These are phyloP conservation scores for Fusarium ambrosium DNA, from an alignment of 2,329 filamentous ascomycete genomes.

Conservation along the genomic window DNA sequence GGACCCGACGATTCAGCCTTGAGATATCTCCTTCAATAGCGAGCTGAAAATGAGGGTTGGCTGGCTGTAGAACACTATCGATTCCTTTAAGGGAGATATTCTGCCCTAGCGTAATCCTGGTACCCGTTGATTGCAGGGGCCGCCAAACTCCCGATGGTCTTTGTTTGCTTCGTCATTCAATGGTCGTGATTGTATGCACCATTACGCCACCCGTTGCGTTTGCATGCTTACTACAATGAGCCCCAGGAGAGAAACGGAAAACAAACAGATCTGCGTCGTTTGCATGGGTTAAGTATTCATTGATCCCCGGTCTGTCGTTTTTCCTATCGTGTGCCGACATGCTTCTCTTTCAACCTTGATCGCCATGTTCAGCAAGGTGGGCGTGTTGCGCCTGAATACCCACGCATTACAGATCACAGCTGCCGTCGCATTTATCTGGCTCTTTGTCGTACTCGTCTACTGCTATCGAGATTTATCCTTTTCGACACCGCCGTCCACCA, in stretches of 20 bases:
- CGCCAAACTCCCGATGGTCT: neutral
- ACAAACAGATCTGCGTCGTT: neutral
- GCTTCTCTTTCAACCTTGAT: neutral
- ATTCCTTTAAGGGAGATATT: neutral
- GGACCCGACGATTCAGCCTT: neutral
- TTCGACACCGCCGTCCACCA: neutral
- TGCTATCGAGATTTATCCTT: slow-evolving; percentile 11
- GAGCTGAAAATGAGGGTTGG: neutral
- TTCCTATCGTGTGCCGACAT: slow-evolving; percentile 1
- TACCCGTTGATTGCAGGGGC: neutral
- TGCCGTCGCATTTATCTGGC: slow-evolving; percentile 25
- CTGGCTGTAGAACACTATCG: neutral
- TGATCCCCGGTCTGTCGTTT: neutral
- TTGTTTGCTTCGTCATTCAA: neutral
- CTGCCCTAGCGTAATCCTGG: neutral
- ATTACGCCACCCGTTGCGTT: slow-evolving; percentile 3
- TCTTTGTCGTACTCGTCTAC: slow-evolving; percentile 19
- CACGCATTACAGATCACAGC: slow-evolving; percentile 23
- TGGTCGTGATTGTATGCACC: neutral
- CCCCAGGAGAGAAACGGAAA: neutral
- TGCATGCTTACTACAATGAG: neutral
- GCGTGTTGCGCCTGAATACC: slow-evolving; percentile 16
- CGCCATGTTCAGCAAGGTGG: slow-evolving; percentile 22
- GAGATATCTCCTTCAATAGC: neutral
- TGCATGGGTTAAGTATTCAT: neutral